phyloP scores from a whole-genome alignment of 2,329 filamentous ascomycete genomes.

The Cytospora paraplurivora region DNA sequence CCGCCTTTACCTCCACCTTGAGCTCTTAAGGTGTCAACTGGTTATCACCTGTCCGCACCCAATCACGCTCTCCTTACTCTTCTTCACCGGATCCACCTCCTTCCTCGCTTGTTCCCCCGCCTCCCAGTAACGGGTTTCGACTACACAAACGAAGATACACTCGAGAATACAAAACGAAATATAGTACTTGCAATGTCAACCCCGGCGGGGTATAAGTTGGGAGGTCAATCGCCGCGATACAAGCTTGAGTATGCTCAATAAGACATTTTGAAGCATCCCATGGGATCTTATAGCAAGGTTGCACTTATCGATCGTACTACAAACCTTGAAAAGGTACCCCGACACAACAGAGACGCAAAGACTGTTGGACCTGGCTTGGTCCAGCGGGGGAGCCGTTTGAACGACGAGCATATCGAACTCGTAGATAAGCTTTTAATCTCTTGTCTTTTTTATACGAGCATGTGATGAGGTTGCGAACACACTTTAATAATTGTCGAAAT shows the following conservation, averaged over 20 bases:
- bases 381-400: slow-evolving; percentile 34
- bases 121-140: slow-evolving; percentile 16
- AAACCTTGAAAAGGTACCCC: slow-evolving; percentile 43
- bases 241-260: no score
- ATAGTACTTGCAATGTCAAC: no score
- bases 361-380: slow-evolving; percentile 40
- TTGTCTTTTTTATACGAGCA: slow-evolving; percentile 35
- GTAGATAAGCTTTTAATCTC: slow-evolving; percentile 36
- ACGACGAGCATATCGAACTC: slow-evolving; percentile 39
- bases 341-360: slow-evolving; percentile 52
- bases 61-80: background rate
- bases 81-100: background rate
- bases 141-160: slow-evolving; percentile 16
- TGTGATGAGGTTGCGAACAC: slow-evolving; percentile 34
- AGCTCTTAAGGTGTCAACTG: background rate
- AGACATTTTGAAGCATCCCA: no score
- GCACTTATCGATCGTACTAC: slow-evolving; percentile 17
- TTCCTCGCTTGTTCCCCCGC: background rate
- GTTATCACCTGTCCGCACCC: background rate
- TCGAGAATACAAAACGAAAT: background rate
- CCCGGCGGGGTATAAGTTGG: slow-evolving; percentile 35
- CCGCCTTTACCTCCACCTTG: background rate
- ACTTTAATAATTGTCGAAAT: slow-evolving; percentile 25
- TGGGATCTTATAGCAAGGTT: slow-evolving; percentile 28
- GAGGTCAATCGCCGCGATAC: no score